Conservation (phyloP, 2,329 filamentous ascomycete genomes). For the Epicoccum nigrum region DNA sequence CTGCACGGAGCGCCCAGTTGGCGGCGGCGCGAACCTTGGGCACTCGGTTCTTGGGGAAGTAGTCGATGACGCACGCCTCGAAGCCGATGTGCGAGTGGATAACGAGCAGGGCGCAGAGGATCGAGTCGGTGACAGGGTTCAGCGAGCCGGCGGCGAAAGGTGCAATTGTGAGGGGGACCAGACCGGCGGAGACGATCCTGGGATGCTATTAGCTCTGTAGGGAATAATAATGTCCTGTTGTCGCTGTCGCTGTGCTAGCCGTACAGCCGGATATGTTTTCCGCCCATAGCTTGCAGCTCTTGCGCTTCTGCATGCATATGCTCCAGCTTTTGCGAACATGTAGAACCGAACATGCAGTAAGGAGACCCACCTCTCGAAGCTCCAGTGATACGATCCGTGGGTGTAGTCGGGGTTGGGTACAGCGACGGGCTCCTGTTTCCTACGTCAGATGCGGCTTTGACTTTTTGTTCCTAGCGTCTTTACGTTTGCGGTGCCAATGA, state of each 20-base stretch:
- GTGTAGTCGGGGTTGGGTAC: constrained; percentile 74
- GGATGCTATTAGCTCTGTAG: not conserved
- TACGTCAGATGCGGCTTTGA: not conserved
- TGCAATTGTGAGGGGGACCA: constrained; percentile 85
- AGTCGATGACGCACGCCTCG: constrained; percentile 86
- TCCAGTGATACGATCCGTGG: constrained; percentile 98
- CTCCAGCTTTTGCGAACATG: not conserved
- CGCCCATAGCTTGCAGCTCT: not conserved
- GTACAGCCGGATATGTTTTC: constrained; percentile 6
- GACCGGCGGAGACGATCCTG: constrained; percentile 76
- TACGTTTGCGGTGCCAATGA: constrained; percentile 69
- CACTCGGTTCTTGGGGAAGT: constrained; percentile 75
- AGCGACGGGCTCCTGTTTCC: constrained; percentile 68
- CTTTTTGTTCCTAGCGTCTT: not conserved
- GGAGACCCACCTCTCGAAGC: constrained; percentile 73
- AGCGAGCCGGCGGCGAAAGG: constrained; percentile 92
- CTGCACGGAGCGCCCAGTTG: constrained; percentile 78
- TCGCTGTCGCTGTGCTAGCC: not conserved
- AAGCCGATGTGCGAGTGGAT: constrained; percentile 97
- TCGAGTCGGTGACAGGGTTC: constrained; percentile 85
- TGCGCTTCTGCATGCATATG: not conserved
- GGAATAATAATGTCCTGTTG: not conserved
- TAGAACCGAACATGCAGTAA: not conserved
- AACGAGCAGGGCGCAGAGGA: constrained; percentile 81
- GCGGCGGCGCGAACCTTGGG: constrained; percentile 70